Evolutionary conservation across 805 yeast genomes (phyloP).

Genomic region (Zygosaccharomyces lentus): DNA sequence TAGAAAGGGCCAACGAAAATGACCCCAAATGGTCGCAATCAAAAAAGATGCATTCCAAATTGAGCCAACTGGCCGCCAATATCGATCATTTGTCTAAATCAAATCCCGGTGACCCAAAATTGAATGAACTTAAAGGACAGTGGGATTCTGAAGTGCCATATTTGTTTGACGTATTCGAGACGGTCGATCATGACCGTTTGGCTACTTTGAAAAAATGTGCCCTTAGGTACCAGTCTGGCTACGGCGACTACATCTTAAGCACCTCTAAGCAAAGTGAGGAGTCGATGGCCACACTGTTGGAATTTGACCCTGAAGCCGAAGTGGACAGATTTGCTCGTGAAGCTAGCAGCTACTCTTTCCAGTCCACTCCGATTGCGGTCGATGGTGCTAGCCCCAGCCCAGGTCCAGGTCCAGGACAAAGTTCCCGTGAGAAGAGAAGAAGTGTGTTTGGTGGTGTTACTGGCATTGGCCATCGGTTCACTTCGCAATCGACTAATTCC

Average conservation of each 20-base stretch:
- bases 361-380: slow-evolving; percentile 8
- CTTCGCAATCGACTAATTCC: slow-evolving; percentile 22
- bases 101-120: slow-evolving; percentile 39
- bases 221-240: slow-evolving; percentile 58
- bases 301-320: slow-evolving; percentile 58
- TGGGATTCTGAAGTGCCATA: slow-evolving; percentile 81
- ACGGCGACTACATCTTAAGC: slow-evolving; percentile 48
- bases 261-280: slow-evolving; percentile 52
- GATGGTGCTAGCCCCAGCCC: slow-evolving; percentile 8
- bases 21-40: slow-evolving; percentile 55
- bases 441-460: slow-evolving; percentile 25
- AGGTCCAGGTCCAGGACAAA: slow-evolving; percentile 1
- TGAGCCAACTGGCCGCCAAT: slow-evolving; percentile 42
- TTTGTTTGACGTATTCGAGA: slow-evolving; percentile 69
- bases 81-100: slow-evolving; percentile 40
- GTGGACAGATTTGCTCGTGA: slow-evolving; percentile 50
- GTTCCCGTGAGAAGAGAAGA: slow-evolving; percentile 21
- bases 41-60: slow-evolving; percentile 41
- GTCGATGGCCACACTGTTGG: slow-evolving; percentile 61
- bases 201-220: slow-evolving; percentile 61
- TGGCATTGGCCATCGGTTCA: slow-evolving; percentile 25
- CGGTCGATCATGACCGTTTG: slow-evolving; percentile 61
- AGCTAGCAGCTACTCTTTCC: slow-evolving; percentile 31
- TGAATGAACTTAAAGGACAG: slow-evolving; percentile 45
- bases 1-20: slow-evolving; percentile 49